Evolutionary conservation across 2,329 filamentous ascomycete species (phyloP).

Genomic region (Pezizomycotina sp.): DNA sequence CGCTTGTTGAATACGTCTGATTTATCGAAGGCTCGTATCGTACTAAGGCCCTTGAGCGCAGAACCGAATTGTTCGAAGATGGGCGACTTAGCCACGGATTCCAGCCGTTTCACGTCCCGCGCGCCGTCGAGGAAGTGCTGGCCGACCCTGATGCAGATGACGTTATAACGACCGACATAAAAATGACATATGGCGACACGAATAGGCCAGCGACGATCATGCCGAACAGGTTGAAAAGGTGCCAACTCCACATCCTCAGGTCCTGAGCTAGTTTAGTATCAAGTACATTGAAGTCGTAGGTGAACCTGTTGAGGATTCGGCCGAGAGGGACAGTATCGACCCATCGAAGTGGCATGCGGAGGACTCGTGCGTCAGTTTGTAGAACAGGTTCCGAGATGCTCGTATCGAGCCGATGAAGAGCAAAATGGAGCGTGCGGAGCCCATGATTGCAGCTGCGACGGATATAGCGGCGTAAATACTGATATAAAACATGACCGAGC

Average conservation of each 20-base stretch:
- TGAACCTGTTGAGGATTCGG: constrained; percentile 61
- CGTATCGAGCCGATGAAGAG: constrained; percentile 48
- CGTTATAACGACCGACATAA: constrained; percentile 44
- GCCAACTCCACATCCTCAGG: constrained; percentile 42
- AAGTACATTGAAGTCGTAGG: constrained; percentile 57
- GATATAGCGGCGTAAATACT: constrained; percentile 50
- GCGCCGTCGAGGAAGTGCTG: constrained; percentile 51
- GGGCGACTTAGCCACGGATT: constrained; percentile 60
- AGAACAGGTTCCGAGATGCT: constrained; percentile 53
- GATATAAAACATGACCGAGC: constrained; percentile 46
- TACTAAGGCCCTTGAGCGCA: constrained; percentile 53
- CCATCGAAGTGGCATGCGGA: constrained; percentile 61
- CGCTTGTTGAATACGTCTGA: constrained; percentile 46
- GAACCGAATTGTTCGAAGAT: constrained; percentile 68
- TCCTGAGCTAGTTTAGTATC: constrained; percentile 51
- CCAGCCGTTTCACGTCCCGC: constrained; percentile 58
- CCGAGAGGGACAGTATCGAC: constrained; percentile 65
- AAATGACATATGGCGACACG: constrained; percentile 49
- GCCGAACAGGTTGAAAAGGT: constrained; percentile 45
- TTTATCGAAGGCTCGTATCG: constrained; percentile 61
- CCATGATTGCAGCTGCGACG: constrained; percentile 39
- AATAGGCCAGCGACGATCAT: constrained; percentile 51
- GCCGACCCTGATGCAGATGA: constrained; percentile 42
- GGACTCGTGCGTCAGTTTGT: constrained; percentile 47
- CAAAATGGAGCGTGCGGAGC: constrained; percentile 46